A percentile compares a stretch with the other conserved stretches of the same genome.
Conservation (phyloP, 768 basidiomycete species). For the Termitomyces sp. region DNA sequence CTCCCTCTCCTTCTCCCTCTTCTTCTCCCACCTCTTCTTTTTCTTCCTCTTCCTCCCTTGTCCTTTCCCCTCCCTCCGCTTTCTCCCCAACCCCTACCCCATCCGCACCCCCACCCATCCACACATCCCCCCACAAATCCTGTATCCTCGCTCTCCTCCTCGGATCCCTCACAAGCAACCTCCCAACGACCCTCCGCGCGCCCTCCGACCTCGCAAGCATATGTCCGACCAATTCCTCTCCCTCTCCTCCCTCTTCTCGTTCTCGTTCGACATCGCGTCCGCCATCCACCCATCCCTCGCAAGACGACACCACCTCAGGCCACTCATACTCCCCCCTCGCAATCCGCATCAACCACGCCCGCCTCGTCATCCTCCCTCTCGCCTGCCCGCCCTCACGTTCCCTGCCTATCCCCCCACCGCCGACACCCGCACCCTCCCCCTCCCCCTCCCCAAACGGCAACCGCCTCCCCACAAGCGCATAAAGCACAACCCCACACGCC, state of each 20-base stretch:
- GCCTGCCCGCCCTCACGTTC: constrained; percentile 29
- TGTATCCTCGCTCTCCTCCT: constrained; percentile 55
- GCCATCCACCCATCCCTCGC: too few species aligned
- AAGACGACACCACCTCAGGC: constrained; percentile 45
- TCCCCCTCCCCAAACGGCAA: constrained; percentile 71
- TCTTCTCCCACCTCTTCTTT: background rate
- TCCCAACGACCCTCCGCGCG: constrained; percentile 51
- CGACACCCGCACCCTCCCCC: constrained; percentile 15
- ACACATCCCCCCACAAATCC: constrained; percentile 60
- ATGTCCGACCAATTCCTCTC: constrained; percentile 31
- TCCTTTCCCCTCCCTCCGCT: constrained; percentile 3
- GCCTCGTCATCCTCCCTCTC: constrained; percentile 32
- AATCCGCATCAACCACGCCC: constrained; percentile 71
- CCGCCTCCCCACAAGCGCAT: constrained; percentile 63
- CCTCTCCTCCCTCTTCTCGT: constrained; percentile 5
- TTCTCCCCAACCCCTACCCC: constrained; percentile 3
- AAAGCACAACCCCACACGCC: constrained; percentile 88
- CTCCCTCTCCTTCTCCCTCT: background rate
- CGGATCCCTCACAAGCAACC: constrained; percentile 69
- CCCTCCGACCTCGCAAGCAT: constrained; percentile 37
- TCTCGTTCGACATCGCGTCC: too few species aligned
- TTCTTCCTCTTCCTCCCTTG: background rate
- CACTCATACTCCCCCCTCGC: constrained; percentile 78
- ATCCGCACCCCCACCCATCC: constrained; percentile 33
- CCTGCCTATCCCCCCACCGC: constrained; percentile 21